These are phyloP conservation scores for Cnidoscolus chayamansa DNA, from an alignment of 441 rosid genomes.

Conservation along the genomic window DNA sequence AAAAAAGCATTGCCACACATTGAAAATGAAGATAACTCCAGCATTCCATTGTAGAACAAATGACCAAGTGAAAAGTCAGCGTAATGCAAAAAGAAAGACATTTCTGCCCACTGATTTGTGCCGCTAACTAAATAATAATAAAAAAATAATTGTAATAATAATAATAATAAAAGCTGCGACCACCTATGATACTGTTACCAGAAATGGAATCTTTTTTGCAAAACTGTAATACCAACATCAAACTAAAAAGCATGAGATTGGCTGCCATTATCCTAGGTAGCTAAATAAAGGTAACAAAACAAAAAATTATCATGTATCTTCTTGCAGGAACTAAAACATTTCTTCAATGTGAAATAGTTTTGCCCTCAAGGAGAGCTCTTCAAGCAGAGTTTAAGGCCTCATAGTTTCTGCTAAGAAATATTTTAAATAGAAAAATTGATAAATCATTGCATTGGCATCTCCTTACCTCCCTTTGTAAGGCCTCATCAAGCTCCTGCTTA, in stretches of 20 bases:
- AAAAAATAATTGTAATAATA: background rate
- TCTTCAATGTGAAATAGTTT: background rate
- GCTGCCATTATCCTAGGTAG: background rate
- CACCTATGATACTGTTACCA: background rate
- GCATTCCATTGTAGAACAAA: background rate
- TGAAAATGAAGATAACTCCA: background rate
- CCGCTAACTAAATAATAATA: background rate
- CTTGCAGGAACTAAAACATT: background rate
- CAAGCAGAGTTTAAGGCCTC: background rate
- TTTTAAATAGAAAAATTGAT: background rate
- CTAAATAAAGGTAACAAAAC: background rate
- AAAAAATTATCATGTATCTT: background rate
- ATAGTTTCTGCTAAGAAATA: background rate
- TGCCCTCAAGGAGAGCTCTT: background rate
- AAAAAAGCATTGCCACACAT: background rate
- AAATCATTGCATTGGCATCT: background rate
- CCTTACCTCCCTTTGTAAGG: slow-evolving; percentile 83
- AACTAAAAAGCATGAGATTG: background rate
- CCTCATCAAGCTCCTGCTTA: slow-evolving; percentile 94
- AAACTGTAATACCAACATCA: background rate
- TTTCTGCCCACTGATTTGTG: background rate
- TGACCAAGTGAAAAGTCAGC: background rate
- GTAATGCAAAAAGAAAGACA: background rate
- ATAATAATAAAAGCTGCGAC: too few relatives aligned
- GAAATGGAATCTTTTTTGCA: background rate